These are phyloP conservation scores for Colletotrichum cereale DNA, from an alignment of 2,329 filamentous ascomycete species.

Conservation along the genomic window DNA sequence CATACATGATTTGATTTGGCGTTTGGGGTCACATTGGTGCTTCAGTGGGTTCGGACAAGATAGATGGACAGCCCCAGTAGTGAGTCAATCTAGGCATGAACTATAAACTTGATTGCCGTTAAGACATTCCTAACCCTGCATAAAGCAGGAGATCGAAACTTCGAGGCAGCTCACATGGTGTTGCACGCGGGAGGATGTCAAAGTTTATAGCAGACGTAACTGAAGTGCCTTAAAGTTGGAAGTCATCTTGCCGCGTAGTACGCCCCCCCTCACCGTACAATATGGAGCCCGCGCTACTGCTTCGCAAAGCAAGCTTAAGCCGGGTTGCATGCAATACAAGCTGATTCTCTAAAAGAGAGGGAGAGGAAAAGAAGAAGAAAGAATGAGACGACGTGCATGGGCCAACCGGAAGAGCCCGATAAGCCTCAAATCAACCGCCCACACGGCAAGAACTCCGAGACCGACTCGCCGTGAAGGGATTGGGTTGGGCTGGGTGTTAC, in stretches of 20 bases:
- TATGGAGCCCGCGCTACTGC: background rate
- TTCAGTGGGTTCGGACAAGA: slow-evolving; percentile 14
- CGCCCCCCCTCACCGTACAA: no score
- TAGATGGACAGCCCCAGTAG: background rate
- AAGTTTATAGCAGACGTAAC: background rate
- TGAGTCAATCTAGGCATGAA: slow-evolving; percentile 15
- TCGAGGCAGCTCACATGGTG: background rate
- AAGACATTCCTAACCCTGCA: background rate
- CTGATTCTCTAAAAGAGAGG: background rate
- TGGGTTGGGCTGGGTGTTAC: no score
- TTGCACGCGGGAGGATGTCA: background rate
- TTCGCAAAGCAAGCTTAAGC: background rate
- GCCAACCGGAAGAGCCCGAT: no score
- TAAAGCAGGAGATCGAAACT: background rate
- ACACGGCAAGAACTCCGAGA: no score
- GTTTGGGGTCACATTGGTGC: slow-evolving; percentile 21
- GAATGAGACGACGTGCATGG: no score
- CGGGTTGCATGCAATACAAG: background rate
- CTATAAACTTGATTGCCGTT: background rate
- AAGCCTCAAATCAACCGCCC: no score
- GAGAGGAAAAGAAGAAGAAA: background rate
- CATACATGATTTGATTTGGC: slow-evolving; percentile 27
- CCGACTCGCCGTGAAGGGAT: no score
- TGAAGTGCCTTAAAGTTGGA: no score
- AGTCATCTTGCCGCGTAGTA: no score